Evolutionary conservation across 352 stramenopile genomes (phyloP).

Genomic region (Aphanomyces euteiches): DNA sequence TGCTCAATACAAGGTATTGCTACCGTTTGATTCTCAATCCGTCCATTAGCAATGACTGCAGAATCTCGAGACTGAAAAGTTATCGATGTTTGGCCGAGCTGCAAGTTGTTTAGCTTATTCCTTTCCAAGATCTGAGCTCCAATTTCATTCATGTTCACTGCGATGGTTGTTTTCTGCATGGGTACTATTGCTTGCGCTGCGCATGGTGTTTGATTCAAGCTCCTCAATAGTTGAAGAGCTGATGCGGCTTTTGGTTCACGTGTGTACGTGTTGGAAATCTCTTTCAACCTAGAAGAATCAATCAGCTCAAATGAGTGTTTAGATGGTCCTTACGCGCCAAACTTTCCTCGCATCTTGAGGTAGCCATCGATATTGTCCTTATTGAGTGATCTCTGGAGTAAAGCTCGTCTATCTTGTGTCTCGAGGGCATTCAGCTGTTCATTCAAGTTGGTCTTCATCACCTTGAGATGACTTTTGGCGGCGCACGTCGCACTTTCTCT

Average conservation of each 20-base stretch:
- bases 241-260: background rate
- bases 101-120: conserved; percentile 15
- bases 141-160: conserved; percentile 11
- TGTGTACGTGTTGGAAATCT: conserved; percentile 1
- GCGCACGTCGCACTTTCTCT: background rate
- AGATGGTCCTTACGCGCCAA: conserved; percentile 2
- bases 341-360: conserved; percentile 10
- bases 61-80: background rate
- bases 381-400: conserved; percentile 21
- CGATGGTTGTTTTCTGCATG: background rate
- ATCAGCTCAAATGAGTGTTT: background rate
- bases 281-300: conserved; percentile 21
- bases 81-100: background rate
- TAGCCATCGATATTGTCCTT: conserved; percentile 29
- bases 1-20: too few relatives aligned
- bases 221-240: conserved; percentile 7
- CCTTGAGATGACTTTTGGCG: background rate
- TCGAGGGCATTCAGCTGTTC: conserved; percentile 12
- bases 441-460: conserved; percentile 23
- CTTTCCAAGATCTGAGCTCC: conserved; percentile 11
- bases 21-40: too few relatives aligned
- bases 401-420: background rate
- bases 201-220: conserved; percentile 1
- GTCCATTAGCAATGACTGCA: too few relatives aligned
- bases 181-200: conserved; percentile 5